phyloP scores from a whole-genome alignment of 75 land plant species.

The Picea sitchensis region DNA sequence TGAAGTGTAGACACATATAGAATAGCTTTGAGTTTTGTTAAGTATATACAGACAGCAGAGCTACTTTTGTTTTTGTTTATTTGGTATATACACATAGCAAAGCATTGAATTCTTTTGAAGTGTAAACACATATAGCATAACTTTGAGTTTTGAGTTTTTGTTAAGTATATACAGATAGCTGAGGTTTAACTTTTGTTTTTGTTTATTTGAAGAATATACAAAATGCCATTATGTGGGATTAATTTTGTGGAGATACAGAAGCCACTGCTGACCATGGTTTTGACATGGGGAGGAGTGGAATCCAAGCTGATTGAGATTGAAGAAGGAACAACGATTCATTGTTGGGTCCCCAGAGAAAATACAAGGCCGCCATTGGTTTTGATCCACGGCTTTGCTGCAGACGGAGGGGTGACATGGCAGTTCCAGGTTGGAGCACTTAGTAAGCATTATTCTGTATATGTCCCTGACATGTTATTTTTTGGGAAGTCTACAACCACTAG shows the following conservation, averaged over 20 bases:
- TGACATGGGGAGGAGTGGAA: conserved; percentile 44
- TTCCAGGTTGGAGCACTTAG: conserved; percentile 56
- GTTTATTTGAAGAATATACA: not conserved
- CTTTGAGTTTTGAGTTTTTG: no score
- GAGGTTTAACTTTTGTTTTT: no score
- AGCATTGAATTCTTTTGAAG: no score
- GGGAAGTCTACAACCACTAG: conserved; percentile 43
- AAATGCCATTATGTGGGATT: conserved; percentile 11
- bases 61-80: no score
- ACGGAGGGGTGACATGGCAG: conserved; percentile 72
- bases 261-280: conserved; percentile 39
- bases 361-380: conserved; percentile 54
- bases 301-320: conserved; percentile 46
- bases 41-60: no score
- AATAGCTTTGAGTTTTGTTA: no score
- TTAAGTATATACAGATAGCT: no score
- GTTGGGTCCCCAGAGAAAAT: conserved; percentile 52
- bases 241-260: conserved; percentile 54
- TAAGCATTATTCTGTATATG: conserved; percentile 56
- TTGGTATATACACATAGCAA: no score
- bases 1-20: no score
- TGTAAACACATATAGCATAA: no score
- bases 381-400: conserved; percentile 76
- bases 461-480: conserved; percentile 83
- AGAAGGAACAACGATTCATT: conserved; percentile 49